Conservation (phyloP, 108 stramenopile species). For the Skeletonema grethae region DNA sequence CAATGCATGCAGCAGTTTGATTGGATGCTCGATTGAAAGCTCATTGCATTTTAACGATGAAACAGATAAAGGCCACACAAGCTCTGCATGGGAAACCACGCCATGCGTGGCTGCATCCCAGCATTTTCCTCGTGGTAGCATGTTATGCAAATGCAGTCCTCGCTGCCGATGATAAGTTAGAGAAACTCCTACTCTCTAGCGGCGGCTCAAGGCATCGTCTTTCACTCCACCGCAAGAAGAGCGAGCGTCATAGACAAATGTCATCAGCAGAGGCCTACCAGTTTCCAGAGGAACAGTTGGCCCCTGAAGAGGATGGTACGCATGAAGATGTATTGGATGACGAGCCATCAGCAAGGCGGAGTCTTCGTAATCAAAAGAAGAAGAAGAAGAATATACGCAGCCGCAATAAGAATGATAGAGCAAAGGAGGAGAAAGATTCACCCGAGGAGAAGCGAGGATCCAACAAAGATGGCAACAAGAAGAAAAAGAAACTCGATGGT, state of each 20-base stretch:
- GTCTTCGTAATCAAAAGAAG: background rate
- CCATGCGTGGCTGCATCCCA: background rate
- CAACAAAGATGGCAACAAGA: background rate
- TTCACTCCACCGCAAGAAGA: background rate
- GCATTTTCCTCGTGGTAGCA: background rate
- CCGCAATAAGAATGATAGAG: background rate
- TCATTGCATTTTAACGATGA: background rate
- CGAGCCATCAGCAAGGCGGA: background rate
- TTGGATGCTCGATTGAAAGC: background rate
- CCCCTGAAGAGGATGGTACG: background rate
- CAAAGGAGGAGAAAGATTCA: background rate
- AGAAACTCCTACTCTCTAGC: constrained; percentile 1
- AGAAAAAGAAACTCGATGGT: background rate
- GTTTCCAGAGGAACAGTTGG: background rate
- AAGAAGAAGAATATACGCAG: background rate
- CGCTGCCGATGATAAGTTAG: background rate
- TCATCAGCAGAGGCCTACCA: background rate
- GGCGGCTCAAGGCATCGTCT: background rate
- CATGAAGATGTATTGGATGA: background rate
- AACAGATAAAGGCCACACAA: background rate
- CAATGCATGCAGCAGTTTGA: background rate
- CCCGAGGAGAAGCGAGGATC: background rate
- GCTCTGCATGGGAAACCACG: background rate
- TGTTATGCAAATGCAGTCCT: background rate
- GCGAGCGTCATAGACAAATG: background rate